A percentile compares a stretch with the other conserved stretches of the same genome.
phyloP scores from a whole-genome alignment of 305 asterid species.

The Ilex paraguariensis region DNA sequence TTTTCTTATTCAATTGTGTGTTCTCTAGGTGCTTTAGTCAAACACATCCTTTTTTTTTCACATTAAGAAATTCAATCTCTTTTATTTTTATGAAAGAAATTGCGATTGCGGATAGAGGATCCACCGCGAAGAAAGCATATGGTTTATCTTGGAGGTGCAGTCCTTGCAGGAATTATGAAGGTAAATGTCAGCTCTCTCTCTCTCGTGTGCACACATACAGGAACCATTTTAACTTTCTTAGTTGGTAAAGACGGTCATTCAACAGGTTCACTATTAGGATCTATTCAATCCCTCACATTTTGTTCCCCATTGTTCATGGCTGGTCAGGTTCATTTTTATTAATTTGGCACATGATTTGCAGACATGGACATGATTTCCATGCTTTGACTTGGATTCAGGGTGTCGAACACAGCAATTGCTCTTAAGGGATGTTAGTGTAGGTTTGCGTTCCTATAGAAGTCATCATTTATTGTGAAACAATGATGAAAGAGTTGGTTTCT shows the following conservation, averaged over 20 bases:
- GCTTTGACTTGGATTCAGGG: too few relatives aligned
- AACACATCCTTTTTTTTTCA: not conserved
- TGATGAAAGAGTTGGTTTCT: too few relatives aligned
- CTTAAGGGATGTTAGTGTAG: too few relatives aligned
- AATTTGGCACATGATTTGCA: too few relatives aligned
- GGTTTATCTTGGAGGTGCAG: constrained; percentile 98
- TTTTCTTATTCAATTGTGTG: not conserved
- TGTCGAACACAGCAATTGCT: too few relatives aligned
- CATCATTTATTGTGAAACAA: too few relatives aligned
- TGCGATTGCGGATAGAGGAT: constrained; percentile 93
- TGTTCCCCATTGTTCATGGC: too few relatives aligned
- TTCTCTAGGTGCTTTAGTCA: not conserved
- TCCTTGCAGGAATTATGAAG: constrained; percentile 99
- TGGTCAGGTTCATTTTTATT: too few relatives aligned
- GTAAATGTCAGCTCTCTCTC: constrained; percentile 28
- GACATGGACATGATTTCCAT: too few relatives aligned
- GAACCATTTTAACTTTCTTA: not conserved
- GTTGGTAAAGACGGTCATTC: too few relatives aligned
- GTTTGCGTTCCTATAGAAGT: too few relatives aligned
- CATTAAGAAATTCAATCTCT: not conserved
- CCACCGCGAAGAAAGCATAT: constrained; percentile 98
- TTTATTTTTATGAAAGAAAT: constrained; percentile 41
- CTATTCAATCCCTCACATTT: not conserved
- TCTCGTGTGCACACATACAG: not conserved
- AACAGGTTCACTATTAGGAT: not conserved